Evolutionary conservation across 2,329 filamentous ascomycete species (phyloP).

Genomic region (Fusarium praegraminearum): DNA sequence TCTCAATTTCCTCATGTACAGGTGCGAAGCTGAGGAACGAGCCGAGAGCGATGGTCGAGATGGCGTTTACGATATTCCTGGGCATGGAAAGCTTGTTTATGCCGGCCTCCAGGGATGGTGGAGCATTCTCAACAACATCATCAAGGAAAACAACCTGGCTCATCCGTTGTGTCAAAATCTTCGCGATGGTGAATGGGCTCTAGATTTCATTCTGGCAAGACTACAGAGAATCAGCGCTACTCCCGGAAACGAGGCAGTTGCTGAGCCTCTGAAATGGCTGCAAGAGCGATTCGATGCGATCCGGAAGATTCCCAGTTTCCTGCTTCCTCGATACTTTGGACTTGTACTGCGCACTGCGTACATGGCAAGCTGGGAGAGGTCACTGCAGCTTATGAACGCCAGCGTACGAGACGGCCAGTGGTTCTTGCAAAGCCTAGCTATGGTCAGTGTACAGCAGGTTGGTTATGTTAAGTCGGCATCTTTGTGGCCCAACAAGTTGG

Average conservation of each 20-base stretch:
- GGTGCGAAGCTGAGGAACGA: slow-evolving; percentile 87
- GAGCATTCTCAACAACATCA: slow-evolving; percentile 87
- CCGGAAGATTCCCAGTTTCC: slow-evolving; percentile 84
- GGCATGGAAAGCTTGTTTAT: slow-evolving; percentile 87
- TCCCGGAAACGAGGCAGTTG: slow-evolving; percentile 71
- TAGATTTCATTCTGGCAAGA: slow-evolving; percentile 87
- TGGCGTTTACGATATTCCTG: slow-evolving; percentile 90
- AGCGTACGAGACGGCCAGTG: slow-evolving; percentile 84
- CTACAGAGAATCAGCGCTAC: slow-evolving; percentile 78
- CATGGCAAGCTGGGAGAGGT: slow-evolving; percentile 81
- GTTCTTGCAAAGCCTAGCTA: slow-evolving; percentile 87
- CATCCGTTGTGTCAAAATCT: slow-evolving; percentile 95
- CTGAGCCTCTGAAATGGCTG: slow-evolving; percentile 80
- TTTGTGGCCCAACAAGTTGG: slow-evolving; percentile 84
- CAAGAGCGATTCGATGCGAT: slow-evolving; percentile 88
- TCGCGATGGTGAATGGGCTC: slow-evolving; percentile 88
- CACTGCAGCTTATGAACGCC: slow-evolving; percentile 81
- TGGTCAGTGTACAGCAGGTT: slow-evolving; percentile 93
- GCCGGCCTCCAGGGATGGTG: slow-evolving; percentile 99
- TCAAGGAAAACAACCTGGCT: slow-evolving; percentile 89
- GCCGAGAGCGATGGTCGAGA: slow-evolving; percentile 83
- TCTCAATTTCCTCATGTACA: slow-evolving; percentile 91
- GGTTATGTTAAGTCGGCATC: slow-evolving; percentile 92
- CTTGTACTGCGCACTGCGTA: slow-evolving; percentile 90
- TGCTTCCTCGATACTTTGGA: slow-evolving; percentile 93